phyloP scores from a whole-genome alignment of 129 eudicot genomes.

The Dittrichia graveolens region DNA sequence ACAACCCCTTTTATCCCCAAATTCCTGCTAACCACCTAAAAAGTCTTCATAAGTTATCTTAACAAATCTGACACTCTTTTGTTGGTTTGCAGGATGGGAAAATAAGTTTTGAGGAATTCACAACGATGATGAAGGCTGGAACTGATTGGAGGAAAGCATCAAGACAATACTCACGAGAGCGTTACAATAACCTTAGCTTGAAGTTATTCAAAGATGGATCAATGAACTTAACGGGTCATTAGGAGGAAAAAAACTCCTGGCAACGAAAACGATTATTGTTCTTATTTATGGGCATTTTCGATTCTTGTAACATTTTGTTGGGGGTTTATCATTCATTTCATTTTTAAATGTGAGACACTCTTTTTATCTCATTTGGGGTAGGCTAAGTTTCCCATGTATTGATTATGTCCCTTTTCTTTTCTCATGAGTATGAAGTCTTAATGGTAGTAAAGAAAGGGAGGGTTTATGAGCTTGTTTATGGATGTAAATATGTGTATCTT shows the following conservation, averaged over 20 bases:
- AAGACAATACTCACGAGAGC: constrained; percentile 21
- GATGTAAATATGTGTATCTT: constrained; percentile 45
- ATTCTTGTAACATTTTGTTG: constrained; percentile 10
- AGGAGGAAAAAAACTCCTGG: neutral
- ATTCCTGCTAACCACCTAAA: neutral
- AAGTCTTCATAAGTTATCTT: too few species aligned
- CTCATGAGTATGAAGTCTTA: constrained; percentile 12
- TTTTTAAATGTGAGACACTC: constrained; percentile 22
- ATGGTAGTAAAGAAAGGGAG: constrained; percentile 13
- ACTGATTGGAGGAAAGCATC: constrained; percentile 26
- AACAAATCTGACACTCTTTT: neutral
- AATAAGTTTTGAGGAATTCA: constrained; percentile 23
- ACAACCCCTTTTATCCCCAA: neutral
- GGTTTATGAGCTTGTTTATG: constrained; percentile 32
- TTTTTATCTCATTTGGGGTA: constrained; percentile 5
- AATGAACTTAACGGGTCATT: constrained; percentile 16
- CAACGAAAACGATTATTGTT: constrained; percentile 15
- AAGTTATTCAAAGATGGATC: constrained; percentile 20
- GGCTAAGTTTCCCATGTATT: constrained; percentile 26
- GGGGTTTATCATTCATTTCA: constrained; percentile 34
- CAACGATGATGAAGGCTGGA: constrained; percentile 20
- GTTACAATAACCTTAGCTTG: constrained; percentile 23
- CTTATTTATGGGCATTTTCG: neutral
- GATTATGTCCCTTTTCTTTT: constrained; percentile 15
- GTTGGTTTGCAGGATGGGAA: neutral